phyloP scores from a whole-genome alignment of 2,329 filamentous ascomycete species.

The Venturia carpophila region DNA sequence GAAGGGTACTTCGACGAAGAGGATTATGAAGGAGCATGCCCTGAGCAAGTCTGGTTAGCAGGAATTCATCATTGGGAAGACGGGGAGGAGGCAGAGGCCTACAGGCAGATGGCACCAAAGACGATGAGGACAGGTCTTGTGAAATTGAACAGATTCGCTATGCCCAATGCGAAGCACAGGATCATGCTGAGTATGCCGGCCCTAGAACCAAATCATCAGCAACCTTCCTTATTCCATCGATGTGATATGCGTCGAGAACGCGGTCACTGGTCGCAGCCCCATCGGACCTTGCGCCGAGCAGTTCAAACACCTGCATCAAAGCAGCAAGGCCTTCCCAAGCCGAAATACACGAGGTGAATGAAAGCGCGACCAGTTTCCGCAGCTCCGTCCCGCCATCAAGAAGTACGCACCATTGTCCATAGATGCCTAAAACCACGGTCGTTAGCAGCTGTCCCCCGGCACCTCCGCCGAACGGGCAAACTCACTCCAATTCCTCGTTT shows the following conservation, averaged over 20 bases:
- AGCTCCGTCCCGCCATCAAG: not conserved
- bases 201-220: slow-evolving; percentile 28
- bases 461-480: slow-evolving; percentile 20
- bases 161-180: slow-evolving; percentile 59
- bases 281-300: slow-evolving; percentile 9
- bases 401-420: slow-evolving; percentile 56
- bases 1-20: slow-evolving; percentile 68
- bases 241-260: not conserved
- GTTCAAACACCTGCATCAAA: not conserved
- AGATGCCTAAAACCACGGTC: slow-evolving; percentile 48
- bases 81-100: slow-evolving; percentile 22
- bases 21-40: slow-evolving; percentile 41
- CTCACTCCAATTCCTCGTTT: slow-evolving; percentile 60
- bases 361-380: not conserved
- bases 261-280: not conserved
- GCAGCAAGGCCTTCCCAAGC: not conserved
- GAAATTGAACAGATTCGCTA: slow-evolving; percentile 60
- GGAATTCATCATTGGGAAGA: not conserved
- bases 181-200: slow-evolving; percentile 54
- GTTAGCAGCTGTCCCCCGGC: slow-evolving; percentile 26
- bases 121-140: slow-evolving; percentile 47
- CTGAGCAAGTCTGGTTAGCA: slow-evolving; percentile 29
- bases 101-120: slow-evolving; percentile 50
- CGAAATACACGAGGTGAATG: too few relatives aligned
- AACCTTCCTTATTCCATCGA: slow-evolving; percentile 10